phyloP scores from a whole-genome alignment of 306 rosid genomes.

The Abrus pulchellus region DNA sequence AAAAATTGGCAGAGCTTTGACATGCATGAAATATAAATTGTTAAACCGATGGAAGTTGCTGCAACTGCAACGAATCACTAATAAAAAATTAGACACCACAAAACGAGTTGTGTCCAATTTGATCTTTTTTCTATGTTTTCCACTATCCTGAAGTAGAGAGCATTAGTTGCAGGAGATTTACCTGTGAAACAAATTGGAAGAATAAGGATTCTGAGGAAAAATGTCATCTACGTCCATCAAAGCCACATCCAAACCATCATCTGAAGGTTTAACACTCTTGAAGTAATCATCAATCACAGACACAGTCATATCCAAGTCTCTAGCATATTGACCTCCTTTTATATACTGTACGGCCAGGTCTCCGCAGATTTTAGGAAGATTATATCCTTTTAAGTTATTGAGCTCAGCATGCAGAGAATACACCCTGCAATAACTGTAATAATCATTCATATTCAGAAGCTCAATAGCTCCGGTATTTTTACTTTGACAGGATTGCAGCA shows the following conservation, averaged over 20 bases:
- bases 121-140: slow-evolving; percentile 21
- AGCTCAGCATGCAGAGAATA: slow-evolving; percentile 67
- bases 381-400: slow-evolving; percentile 66
- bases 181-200: slow-evolving; percentile 51
- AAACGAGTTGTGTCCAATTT: slow-evolving; percentile 9
- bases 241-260: slow-evolving; percentile 64
- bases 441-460: slow-evolving; percentile 49
- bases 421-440: slow-evolving; percentile 66
- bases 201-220: slow-evolving; percentile 48
- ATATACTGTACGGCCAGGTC: slow-evolving; percentile 59
- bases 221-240: slow-evolving; percentile 81
- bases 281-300: slow-evolving; percentile 64
- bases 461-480: slow-evolving; percentile 62
- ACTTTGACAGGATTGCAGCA: slow-evolving; percentile 87
- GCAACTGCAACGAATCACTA: slow-evolving; percentile 1
- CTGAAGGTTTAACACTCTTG: slow-evolving; percentile 47
- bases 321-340: slow-evolving; percentile 75
- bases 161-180: slow-evolving; percentile 38
- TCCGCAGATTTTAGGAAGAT: slow-evolving; percentile 66
- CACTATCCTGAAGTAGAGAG: neutral
- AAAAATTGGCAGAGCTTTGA: neutral
- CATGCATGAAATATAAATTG: neutral
- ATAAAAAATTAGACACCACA: neutral
- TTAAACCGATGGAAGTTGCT: slow-evolving; percentile 29
- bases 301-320: slow-evolving; percentile 67